Conservation (phyloP, 2,329 filamentous ascomycete species). For the Fusarium sp. region DNA sequence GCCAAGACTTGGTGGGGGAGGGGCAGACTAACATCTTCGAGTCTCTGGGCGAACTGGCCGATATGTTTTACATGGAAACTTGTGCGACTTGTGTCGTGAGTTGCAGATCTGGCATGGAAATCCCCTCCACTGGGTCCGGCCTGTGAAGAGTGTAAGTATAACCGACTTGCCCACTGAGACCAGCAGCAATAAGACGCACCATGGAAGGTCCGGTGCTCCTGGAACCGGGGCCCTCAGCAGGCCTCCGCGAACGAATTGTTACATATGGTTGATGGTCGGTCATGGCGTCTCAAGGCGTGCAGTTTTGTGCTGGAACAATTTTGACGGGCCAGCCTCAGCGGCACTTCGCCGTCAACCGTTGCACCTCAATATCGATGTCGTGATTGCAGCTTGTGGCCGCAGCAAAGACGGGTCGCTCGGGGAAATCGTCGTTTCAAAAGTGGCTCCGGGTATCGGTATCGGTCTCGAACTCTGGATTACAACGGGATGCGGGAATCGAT, state of each 20-base stretch:
- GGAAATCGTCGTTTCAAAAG: constrained; percentile 2
- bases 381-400: not conserved
- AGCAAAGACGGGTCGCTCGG: constrained; percentile 9
- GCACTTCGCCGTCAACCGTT: constrained; percentile 8
- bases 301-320: not conserved
- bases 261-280: constrained; percentile 61
- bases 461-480: constrained; percentile 4
- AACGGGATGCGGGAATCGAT: constrained; percentile 7
- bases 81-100: constrained; percentile 68
- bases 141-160: constrained; percentile 37
- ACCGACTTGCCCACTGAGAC: not conserved
- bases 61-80: constrained; percentile 70
- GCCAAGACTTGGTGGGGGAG: not conserved
- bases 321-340: constrained; percentile 11
- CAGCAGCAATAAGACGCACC: constrained; percentile 52
- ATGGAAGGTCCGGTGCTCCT: constrained; percentile 59
- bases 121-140: constrained; percentile 35
- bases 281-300: constrained; percentile 47
- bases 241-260: constrained; percentile 63
- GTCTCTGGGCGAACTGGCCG: constrained; percentile 63
- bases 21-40: constrained; percentile 62
- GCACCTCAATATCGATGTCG: constrained; percentile 7
- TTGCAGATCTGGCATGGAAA: constrained; percentile 53
- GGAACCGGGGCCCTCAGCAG: constrained; percentile 58
- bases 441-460: constrained; percentile 10